Evolutionary conservation across 805 yeast genomes (phyloP).

Genomic region (Yamadazyma insecticola): DNA sequence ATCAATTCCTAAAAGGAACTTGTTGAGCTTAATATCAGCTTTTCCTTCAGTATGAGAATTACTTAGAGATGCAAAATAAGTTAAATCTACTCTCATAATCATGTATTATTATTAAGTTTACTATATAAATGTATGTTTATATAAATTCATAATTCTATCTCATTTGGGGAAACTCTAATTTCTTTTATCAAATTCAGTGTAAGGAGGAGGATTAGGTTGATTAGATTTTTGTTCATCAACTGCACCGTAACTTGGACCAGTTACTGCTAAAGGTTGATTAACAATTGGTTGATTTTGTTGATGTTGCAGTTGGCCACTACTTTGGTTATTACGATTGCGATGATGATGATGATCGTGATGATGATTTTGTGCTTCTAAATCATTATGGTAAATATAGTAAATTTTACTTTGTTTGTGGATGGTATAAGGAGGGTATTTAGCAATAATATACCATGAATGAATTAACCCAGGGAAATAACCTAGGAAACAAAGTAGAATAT

Average conservation of each 20-base stretch:
- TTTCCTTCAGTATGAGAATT: no score
- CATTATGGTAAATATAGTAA: constrained; percentile 31
- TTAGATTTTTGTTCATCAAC: constrained; percentile 15
- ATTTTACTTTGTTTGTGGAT: constrained; percentile 20
- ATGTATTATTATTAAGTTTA: no score
- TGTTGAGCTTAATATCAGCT: no score
- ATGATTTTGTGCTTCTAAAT: constrained; percentile 25
- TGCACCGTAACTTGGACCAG: constrained; percentile 24
- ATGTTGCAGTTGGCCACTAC: constrained; percentile 4
- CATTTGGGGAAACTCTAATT: no score
- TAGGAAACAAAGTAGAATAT: constrained; percentile 38
- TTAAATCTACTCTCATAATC: no score
- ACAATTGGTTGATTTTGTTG: constrained; percentile 9
- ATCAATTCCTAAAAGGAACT: no score
- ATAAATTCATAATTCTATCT: no score
- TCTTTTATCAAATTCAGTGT: constrained; percentile 8
- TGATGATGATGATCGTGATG: constrained; percentile 21
- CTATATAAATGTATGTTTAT: no score
- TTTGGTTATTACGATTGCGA: no score
- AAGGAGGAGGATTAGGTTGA: constrained; percentile 15
- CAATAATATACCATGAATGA: constrained; percentile 47
- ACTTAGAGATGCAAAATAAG: no score
- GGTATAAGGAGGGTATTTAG: constrained; percentile 40
- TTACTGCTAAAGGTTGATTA: constrained; percentile 8
- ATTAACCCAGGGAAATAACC: constrained; percentile 50